Conservation (phyloP, 257 asterid species). For the Solanum chilense region DNA sequence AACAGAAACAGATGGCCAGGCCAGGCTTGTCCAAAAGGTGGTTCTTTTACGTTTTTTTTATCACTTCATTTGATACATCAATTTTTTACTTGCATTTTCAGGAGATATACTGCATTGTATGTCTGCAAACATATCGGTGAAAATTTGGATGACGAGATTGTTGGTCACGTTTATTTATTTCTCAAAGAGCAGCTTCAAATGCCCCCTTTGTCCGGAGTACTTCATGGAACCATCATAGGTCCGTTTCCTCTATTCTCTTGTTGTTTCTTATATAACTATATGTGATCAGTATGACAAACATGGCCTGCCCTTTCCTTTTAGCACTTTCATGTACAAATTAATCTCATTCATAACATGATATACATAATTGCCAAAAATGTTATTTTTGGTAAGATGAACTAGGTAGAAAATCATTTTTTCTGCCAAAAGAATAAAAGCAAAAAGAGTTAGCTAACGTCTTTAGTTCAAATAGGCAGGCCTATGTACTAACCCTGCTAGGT, state of each 20-base stretch:
- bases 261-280: not conserved
- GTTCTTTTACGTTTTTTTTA: not conserved
- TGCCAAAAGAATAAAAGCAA: not conserved
- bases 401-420: not conserved
- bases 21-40: constrained; percentile 64
- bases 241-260: not conserved
- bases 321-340: not conserved
- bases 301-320: not conserved
- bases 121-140: constrained; percentile 41
- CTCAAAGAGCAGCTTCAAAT: constrained; percentile 75
- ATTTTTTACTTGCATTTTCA: constrained; percentile 11
- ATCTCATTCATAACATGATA: not conserved
- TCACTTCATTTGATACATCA: not conserved
- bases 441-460: not conserved
- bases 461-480: not conserved
- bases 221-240: constrained; percentile 82
- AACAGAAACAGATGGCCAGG: constrained; percentile 63
- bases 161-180: constrained; percentile 66
- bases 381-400: not conserved
- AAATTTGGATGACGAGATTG: constrained; percentile 59
- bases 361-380: not conserved
- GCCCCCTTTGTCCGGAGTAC: constrained; percentile 66
- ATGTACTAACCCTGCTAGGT: not conserved
- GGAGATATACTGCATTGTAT: constrained; percentile 64
- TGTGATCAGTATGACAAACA: not conserved